Evolutionary conservation across 768 basidiomycete species (phyloP).

Genomic region (Leccinum ochraceum): DNA sequence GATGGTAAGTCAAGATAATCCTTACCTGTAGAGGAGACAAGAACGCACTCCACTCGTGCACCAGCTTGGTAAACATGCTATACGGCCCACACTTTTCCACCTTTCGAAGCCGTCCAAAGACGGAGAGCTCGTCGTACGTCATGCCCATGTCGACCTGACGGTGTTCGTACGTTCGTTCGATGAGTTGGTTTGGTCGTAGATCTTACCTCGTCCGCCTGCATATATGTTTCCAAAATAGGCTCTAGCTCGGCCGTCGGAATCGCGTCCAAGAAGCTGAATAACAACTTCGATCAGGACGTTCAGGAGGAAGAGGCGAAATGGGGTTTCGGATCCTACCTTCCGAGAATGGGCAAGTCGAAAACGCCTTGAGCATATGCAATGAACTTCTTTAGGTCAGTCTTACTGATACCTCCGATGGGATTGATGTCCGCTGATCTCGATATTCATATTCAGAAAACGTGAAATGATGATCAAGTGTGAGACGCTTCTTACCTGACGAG

Average conservation of each 20-base stretch:
- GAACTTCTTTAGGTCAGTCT: slow-evolving; percentile 95
- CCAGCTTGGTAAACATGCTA: slow-evolving; percentile 94
- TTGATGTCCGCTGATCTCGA: slow-evolving; percentile 81
- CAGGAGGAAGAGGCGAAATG: not conserved
- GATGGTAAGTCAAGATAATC: not conserved
- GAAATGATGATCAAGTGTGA: not conserved
- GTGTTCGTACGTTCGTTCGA: not conserved
- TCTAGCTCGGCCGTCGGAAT: slow-evolving; percentile 96
- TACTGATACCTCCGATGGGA: slow-evolving; percentile 97
- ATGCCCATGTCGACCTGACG: slow-evolving; percentile 95
- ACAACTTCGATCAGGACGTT: not conserved
- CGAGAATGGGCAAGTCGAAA: slow-evolving; percentile 85
- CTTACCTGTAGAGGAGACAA: slow-evolving; percentile 80
- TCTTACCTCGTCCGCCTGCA: slow-evolving; percentile 91
- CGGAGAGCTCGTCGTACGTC: slow-evolving; percentile 96
- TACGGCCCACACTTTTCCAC: slow-evolving; percentile 98
- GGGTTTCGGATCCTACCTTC: slow-evolving; percentile 47
- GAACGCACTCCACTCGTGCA: slow-evolving; percentile 89
- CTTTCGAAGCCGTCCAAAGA: slow-evolving; percentile 92
- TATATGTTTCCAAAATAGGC: slow-evolving; percentile 90
- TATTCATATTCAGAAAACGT: slow-evolving; percentile 3
- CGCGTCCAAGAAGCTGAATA: slow-evolving; percentile 80
- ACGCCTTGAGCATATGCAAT: slow-evolving; percentile 78
- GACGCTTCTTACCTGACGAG: slow-evolving; percentile 62
- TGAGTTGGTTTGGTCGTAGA: not conserved